These are phyloP conservation scores for Epichloe amarillans DNA, from an alignment of 2,329 filamentous ascomycete species.

Conservation along the genomic window DNA sequence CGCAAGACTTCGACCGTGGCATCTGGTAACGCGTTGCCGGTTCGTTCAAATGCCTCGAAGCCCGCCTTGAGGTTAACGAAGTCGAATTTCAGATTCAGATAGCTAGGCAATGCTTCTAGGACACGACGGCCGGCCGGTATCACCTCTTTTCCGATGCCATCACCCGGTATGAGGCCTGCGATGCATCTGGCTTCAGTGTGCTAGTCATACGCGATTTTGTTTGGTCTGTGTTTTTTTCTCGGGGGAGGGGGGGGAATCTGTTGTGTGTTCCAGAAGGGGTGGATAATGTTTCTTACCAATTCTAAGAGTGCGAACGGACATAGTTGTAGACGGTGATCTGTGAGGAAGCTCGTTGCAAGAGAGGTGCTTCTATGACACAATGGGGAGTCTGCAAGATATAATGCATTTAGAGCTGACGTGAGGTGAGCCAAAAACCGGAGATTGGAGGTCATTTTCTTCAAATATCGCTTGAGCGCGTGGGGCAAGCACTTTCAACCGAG, in stretches of 20 bases:
- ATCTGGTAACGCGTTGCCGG: conserved; percentile 77
- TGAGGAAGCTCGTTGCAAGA: neutral
- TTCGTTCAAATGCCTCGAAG: conserved; percentile 85
- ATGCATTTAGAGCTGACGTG: neutral
- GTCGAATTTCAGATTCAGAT: conserved; percentile 83
- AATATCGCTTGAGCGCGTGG: neutral
- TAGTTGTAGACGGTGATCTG: conserved; percentile 12
- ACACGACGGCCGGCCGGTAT: conserved; percentile 87
- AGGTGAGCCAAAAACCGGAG: conserved; percentile 14
- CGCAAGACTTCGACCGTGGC: conserved; percentile 81
- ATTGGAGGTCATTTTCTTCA: neutral
- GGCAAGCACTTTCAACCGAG: neutral
- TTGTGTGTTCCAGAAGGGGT: too few species aligned
- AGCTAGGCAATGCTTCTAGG: conserved; percentile 84
- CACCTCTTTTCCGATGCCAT: conserved; percentile 97
- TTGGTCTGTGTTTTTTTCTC: neutral
- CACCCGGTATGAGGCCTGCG: conserved; percentile 88
- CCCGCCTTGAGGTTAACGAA: conserved; percentile 90
- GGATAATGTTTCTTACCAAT: conserved; percentile 19
- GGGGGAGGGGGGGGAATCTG: neutral
- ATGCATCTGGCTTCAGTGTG: neutral
- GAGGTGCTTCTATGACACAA: neutral
- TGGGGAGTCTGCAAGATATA: neutral
- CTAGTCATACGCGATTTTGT: neutral
- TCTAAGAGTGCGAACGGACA: conserved; percentile 29